Percentiles rank a stretch among this genome's conserved stretches.
phyloP scores from a whole-genome alignment of 75 land plant species.

The Sequoiadendron giganteum region DNA sequence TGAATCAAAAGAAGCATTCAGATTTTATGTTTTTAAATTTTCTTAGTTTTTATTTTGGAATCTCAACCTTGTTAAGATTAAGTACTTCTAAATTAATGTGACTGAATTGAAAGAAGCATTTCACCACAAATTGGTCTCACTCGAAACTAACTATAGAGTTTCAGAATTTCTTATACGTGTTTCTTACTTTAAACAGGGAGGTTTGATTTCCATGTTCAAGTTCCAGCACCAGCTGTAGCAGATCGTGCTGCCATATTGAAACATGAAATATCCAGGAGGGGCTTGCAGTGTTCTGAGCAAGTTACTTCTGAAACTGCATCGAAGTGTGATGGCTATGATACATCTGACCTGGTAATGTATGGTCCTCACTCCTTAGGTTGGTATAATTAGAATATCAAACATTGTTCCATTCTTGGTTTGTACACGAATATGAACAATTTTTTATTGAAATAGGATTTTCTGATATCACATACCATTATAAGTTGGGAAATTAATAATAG shows the following conservation, averaged over 20 bases:
- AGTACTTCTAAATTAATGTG: neutral
- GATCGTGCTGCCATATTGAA: slow-evolving; percentile 75
- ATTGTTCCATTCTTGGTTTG: neutral
- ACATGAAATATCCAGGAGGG: slow-evolving; percentile 67
- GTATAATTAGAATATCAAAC: neutral
- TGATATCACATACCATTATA: neutral
- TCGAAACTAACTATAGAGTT: neutral
- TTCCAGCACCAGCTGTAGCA: slow-evolving; percentile 75
- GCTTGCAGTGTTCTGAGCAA: slow-evolving; percentile 46
- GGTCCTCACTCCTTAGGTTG: neutral
- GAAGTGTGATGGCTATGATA: slow-evolving; percentile 96
- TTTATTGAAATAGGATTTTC: neutral
- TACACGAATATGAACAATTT: neutral
- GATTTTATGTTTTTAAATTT: slow-evolving; percentile 32
- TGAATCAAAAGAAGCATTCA: slow-evolving; percentile 16
- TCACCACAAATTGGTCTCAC: neutral
- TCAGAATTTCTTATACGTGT: neutral
- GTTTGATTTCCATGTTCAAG: slow-evolving; percentile 86
- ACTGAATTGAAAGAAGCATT: neutral
- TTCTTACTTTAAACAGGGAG: slow-evolving; percentile 48
- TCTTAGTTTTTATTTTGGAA: neutral
- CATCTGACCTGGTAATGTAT: slow-evolving; percentile 83
- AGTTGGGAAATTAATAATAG: neutral
- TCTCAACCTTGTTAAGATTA: neutral
- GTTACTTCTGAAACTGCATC: slow-evolving; percentile 58